Evolutionary conservation across 2,329 filamentous ascomycete species (phyloP), one percentile per base, ranked within the genome.

Genomic region (Fusarium dimerum): DNA sequence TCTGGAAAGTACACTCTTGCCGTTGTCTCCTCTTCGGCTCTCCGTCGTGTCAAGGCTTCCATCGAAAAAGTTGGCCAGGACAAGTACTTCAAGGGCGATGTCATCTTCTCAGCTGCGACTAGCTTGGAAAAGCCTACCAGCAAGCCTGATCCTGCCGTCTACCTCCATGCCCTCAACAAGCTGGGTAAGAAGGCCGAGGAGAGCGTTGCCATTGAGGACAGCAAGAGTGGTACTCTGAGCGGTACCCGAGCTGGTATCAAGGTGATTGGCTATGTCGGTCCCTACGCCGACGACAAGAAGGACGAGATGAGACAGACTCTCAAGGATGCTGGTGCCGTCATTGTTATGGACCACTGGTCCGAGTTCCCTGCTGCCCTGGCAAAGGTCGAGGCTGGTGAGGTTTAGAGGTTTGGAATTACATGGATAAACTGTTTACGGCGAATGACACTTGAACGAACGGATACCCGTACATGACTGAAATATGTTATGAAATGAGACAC

Each of bases 111-210:
- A 42, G 92, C 92, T 50, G 90, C 90, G 51, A 90, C 86, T 32
- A 90, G 86, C 52, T 81, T 96, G 63, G 77, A 83, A 51, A 84
- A 78, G 67, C 92, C 92, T n/a, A 92, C 90, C 50, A 89, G 85
- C 73, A 96, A 96, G 82, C 92, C 92, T 15, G 89, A 96, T 73
- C 92, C 92, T 16, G 89, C 90, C 61, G 88, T 96, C 74, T 96
- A 96, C 77, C 74, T 91, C 59, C 82, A 87, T 71, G 89, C 92
- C 18, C 83, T 92, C 68, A 76, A 91, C 73, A 76, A 83, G 68
- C 80, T 95, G 47, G 87, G 87, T 56, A 88, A 88, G 74, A 83
- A 81, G 65, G 77, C 90, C 2, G 76, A 77, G 43, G 87, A 95
- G 78, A 86, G 83, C 60, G 80, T 96, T 32, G 89, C 92, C 20